These are phyloP conservation scores for Podaxis sp. DNA, from an alignment of 768 basidiomycete genomes.

Conservation along the genomic window DNA sequence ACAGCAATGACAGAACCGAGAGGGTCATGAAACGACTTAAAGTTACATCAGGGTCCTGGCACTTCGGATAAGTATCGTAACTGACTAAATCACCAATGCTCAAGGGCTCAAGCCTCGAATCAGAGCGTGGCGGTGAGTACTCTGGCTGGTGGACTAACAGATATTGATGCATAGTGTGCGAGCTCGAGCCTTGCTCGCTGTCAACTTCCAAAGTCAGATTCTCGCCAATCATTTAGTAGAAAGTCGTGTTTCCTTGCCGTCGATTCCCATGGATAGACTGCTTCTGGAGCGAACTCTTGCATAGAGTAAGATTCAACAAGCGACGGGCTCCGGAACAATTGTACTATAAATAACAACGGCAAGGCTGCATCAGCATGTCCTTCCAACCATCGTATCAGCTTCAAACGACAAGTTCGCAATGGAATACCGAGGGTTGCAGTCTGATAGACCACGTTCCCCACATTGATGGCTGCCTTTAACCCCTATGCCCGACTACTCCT, in stretches of 20 bases:
- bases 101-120: too few relatives aligned
- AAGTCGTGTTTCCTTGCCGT: background rate
- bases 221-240: background rate
- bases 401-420: background rate
- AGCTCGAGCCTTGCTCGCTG: background rate
- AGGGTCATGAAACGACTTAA: too few relatives aligned
- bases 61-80: too few relatives aligned
- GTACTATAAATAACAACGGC: background rate
- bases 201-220: background rate
- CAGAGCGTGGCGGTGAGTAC: too few relatives aligned
- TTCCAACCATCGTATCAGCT: background rate
- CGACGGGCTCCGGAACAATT: background rate
- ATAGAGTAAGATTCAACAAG: background rate
- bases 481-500: constrained; percentile 16
- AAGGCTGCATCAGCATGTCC: background rate
- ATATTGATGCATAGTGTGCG: background rate
- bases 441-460: background rate
- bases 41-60: too few relatives aligned
- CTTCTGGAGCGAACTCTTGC: background rate
- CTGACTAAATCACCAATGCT: too few relatives aligned
- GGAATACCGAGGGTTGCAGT: background rate
- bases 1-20: too few relatives aligned
- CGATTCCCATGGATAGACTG: background rate
- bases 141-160: background rate
- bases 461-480: background rate